Percentiles rank a stretch among this genome's conserved stretches.
These are phyloP conservation scores for Cryptosporidium andersoni DNA, from an alignment of 169 alveolate genomes.

Conservation along the genomic window DNA sequence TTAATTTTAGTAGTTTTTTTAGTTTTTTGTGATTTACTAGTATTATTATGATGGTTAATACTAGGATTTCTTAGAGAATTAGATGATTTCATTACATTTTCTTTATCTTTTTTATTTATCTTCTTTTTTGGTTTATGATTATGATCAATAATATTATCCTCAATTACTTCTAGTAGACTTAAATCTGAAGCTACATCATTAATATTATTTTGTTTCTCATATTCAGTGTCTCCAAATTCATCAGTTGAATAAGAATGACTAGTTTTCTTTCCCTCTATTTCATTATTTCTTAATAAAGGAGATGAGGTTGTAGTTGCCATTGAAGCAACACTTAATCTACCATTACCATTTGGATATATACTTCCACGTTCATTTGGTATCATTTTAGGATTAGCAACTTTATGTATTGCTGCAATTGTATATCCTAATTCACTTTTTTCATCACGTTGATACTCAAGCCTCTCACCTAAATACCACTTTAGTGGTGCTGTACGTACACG, in stretches of 20 bases:
- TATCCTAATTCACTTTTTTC: conserved; percentile 63
- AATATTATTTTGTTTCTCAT: not conserved
- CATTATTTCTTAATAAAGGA: too few relatives aligned
- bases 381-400: conserved; percentile 67
- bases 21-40: not conserved
- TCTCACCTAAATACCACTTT: conserved; percentile 66
- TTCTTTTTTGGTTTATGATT: not conserved
- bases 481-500: conserved; percentile 67
- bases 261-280: too few relatives aligned
- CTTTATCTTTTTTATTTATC: not conserved
- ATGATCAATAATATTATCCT: not conserved
- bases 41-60: not conserved
- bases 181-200: not conserved
- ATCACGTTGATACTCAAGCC: conserved; percentile 66
- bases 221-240: not conserved
- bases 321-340: not conserved
- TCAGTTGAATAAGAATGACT: not conserved
- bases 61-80: not conserved
- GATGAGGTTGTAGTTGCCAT: not conserved
- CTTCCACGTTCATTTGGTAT: conserved; percentile 70
- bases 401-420: conserved; percentile 67
- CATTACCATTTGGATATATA: conserved; percentile 30
- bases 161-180: not conserved
- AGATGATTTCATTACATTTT: not conserved
- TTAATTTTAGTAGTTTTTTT: not conserved